Evolutionary conservation across 345 rosid species (phyloP), one percentile per base, ranked within the genome.

Genomic region (Populus tremula): DNA sequence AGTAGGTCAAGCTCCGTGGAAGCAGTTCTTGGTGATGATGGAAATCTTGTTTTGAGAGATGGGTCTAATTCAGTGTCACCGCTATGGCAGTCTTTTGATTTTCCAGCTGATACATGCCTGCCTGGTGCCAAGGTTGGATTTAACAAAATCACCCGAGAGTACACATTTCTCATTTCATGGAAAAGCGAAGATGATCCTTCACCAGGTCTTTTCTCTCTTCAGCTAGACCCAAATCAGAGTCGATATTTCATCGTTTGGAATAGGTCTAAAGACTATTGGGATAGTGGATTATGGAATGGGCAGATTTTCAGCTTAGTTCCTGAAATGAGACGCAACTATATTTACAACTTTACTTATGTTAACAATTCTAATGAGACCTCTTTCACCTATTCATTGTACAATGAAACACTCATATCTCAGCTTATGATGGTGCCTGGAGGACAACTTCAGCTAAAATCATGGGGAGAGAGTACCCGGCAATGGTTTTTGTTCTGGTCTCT

Each of bases 1-100:
- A 73, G 80, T 56, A 21, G 45, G 25, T 74, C 88, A 63, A 72
- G 68, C 59, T 36, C 87, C 5, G 50, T 64, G 7, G 82, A 85
- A 41, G 97, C 93, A 4, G 85, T 88, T 11, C 91, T 94, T 20
- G 68, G 2, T 29, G 93, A 90, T 50, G 36, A 78, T 8, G 97
- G 97, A 35, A 92, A 94, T 84, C 87, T 94, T 61, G 88, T 90
- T 66, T 71, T 94, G 70, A 84, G 80, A 79, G 80, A 77, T 29
- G 81, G 76, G 29, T 67, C 82, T 2, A 65, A 71, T 79, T 71
- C 88, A 6, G 35, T 8, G 47, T 21, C 35, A 35, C 36, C 27
- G 0, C 77, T 89, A 14, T 94, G 98, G 98, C 90, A 91, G 86
- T 91, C 97, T 80, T 87, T 91, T 65, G 96, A 94, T 67, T 80